Evolutionary conservation across 495 filamentous ascomycete species (phyloP), one percentile per base, ranked within the genome.

Genomic region (Penicillium turbatum): DNA sequence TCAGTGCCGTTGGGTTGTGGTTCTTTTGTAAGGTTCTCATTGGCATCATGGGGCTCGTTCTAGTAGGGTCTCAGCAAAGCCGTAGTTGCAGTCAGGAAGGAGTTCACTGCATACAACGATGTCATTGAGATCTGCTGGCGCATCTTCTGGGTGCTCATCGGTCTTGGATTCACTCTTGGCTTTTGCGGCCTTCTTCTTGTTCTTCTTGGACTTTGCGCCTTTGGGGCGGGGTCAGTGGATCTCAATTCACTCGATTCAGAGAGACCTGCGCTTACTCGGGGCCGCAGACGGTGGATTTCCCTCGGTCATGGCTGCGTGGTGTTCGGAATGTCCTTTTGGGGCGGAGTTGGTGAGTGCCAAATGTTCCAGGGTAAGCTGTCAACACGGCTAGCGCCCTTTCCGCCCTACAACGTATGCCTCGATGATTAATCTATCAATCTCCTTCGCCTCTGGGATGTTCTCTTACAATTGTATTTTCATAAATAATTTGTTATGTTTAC

Each of bases 121-220:
- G 16, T 57, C 47, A 55, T 59, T 42, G 11, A 40, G 40, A 27
- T 50, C 51, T 26, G 36, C 45, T 34, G 63, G 37, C 39, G 51
- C 51, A 42, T 57, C 60, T 30, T 57, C 38, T 11, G 3, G 51
- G 19, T 65, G 54, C 24, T 61, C 31, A 13, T 57, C 40, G 13
- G 56, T 16, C n/a, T 51, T 56, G 19, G 63, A 60, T 6, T 57
- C 59, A 38, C 50, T 63, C 32, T 56, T 64, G 45, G 62, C 62
- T 60, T 77, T 82, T 53, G 69, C 64, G 51, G 67, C 70, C 52
- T 85, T 88, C 75, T 85, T 88, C 67, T 82, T 87, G 68, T 79
- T 83, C 66, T 81, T 86, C 77, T 86, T 89, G 57, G 84, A 82
- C 62, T 81, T 84, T 47, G 73, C 54, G 65, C 72, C 80, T 70